Evolutionary conservation across 2,329 filamentous ascomycete species (phyloP).

Genomic region (Xylaria sp.): DNA sequence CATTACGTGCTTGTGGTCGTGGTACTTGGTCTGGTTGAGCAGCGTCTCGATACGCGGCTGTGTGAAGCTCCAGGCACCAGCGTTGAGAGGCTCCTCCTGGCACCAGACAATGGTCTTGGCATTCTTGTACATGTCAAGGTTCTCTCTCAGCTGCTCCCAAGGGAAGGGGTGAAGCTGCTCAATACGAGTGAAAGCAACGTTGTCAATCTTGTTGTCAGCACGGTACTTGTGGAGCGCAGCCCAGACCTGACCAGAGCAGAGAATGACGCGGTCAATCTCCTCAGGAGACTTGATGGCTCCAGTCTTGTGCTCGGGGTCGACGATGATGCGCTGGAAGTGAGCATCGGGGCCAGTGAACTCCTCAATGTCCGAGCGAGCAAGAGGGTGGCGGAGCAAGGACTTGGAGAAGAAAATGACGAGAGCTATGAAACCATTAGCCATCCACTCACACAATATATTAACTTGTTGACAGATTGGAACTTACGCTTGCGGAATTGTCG

Average conservation of each 20-base stretch:
- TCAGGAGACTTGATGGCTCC: conserved; percentile 71
- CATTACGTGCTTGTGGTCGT: conserved; percentile 92
- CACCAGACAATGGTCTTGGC: conserved; percentile 96
- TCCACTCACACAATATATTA: neutral
- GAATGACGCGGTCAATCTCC: conserved; percentile 86
- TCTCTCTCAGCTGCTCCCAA: conserved; percentile 93
- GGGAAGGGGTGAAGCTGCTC: conserved; percentile 99
- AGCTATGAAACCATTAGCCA: conserved; percentile 46
- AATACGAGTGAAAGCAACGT: conserved; percentile 89
- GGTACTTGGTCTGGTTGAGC: conserved; percentile 85
- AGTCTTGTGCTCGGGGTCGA: conserved; percentile 76
- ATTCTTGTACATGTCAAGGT: conserved; percentile 94
- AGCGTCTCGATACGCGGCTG: conserved; percentile 96
- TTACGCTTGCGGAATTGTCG: conserved; percentile 98
- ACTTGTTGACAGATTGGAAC: conserved; percentile 31
- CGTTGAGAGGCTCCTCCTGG: conserved; percentile 96
- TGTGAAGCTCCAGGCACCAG: conserved; percentile 93
- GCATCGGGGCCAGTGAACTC: conserved; percentile 80
- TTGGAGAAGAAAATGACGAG: conserved; percentile 98
- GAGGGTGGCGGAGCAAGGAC: conserved; percentile 85
- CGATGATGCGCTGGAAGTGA: conserved; percentile 95
- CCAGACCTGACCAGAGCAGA: conserved; percentile 95
- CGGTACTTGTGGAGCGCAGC: conserved; percentile 87
- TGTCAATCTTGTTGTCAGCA: conserved; percentile 75
- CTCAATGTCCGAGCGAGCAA: conserved; percentile 83